Evolutionary conservation across 768 basidiomycete species (phyloP), one percentile per base, ranked within the genome.

Genomic region (Plicaturopsis crispa): DNA sequence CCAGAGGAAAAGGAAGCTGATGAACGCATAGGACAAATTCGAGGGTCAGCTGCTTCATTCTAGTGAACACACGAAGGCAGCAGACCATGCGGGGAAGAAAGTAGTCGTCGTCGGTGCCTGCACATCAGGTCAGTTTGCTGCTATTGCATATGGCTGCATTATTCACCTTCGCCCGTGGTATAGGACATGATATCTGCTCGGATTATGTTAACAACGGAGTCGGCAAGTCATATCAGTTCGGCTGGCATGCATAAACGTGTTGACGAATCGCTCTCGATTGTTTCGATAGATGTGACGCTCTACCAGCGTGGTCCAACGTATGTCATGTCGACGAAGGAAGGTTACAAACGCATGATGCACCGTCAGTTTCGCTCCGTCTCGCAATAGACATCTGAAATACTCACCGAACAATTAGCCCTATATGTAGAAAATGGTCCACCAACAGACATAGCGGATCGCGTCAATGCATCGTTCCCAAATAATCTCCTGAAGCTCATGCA

Each of bases 61-160:
- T 1, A 64, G 55, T 4, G 50, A 67, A 19, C 75, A 84, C 53
- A 65, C 68, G 28, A 61, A 54, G n/a, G 78, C 78, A 0, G 56
- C 61, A 8, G 75, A 76, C 28, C 77, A 78, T 46, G 32, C 52
- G 1, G 84, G 80, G 11, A 85, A 85, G 60, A 86, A 78, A 49
- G 80, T 84, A 0, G 65, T 78, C 3, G 74, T 87, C 2, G 59
- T 86, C 4, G 84, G 84, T 2, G 67, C 81, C 11, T 75, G 75
- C 37, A 81, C 79, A 8, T 80, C 75, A 2, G 69, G 72, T 68
- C 41, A 17, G 43, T 33, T 61, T 10, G 60, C 59, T 63, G 23
- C 14, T 30, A 20, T 32, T 36, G 31, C 34, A n/a, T n/a, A n/a
- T n/a, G n/a, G 10, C 18, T 39, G 1, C 23, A n/a, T n/a, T n/a